A percentile compares a stretch with the other conserved stretches of the same genome.
phyloP scores from a whole-genome alignment of 2,329 filamentous ascomycete species.

The Aspergillus fischeri region DNA sequence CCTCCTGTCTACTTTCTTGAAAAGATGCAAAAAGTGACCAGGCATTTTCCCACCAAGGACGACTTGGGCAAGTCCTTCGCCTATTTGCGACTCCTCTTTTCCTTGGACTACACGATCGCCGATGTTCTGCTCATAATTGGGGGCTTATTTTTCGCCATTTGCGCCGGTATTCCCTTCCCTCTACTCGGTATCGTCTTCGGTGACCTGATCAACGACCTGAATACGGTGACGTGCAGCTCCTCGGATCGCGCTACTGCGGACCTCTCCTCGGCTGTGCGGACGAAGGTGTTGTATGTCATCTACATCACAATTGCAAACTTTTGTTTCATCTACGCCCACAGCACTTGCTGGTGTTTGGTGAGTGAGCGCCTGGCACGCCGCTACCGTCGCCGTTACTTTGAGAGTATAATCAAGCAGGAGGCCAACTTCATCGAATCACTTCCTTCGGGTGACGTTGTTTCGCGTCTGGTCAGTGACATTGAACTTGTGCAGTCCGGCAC shows the following conservation, averaged over 20 bases:
- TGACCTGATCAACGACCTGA: slow-evolving; percentile 38
- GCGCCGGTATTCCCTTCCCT: slow-evolving; percentile 36
- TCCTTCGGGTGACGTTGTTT: slow-evolving; percentile 58
- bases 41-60: slow-evolving; percentile 18
- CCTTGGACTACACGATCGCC: slow-evolving; percentile 23
- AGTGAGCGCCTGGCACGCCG: slow-evolving; percentile 61
- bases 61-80: slow-evolving; percentile 17
- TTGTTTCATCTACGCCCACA: slow-evolving; percentile 60
- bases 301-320: slow-evolving; percentile 63
- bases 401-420: slow-evolving; percentile 56
- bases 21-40: slow-evolving; percentile 10
- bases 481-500: slow-evolving; percentile 63
- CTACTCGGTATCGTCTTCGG: slow-evolving; percentile 39
- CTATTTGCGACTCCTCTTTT: slow-evolving; percentile 23
- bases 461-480: slow-evolving; percentile 61
- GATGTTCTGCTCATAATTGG: slow-evolving; percentile 25
- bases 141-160: slow-evolving; percentile 30
- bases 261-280: slow-evolving; percentile 18
- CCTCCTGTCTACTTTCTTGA: not conserved
- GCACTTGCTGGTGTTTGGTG: slow-evolving; percentile 60
- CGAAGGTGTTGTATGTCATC: slow-evolving; percentile 57
- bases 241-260: slow-evolving; percentile 7
- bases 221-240: slow-evolving; percentile 25
- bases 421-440: slow-evolving; percentile 61
- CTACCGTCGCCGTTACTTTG: slow-evolving; percentile 58